Percentiles rank a stretch among this genome's conserved stretches.
Conservation (phyloP, 2,329 filamentous ascomycete genomes). For the Arthrobotrys sinensis region DNA sequence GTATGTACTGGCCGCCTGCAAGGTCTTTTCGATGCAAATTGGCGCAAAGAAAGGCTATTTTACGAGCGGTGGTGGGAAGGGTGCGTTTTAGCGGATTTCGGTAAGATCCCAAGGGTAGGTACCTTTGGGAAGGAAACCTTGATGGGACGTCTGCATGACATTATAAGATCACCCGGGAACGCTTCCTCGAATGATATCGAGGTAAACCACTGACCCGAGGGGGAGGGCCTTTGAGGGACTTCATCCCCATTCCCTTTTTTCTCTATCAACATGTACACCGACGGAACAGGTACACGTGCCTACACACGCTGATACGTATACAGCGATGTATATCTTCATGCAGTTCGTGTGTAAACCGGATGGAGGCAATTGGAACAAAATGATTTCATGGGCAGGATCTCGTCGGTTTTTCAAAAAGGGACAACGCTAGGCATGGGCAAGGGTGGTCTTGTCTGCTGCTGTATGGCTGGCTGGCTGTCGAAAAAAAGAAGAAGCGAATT, state of each 20-base stretch:
- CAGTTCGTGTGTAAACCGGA: not conserved
- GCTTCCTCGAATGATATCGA: slow-evolving; percentile 32
- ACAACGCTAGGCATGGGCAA: slow-evolving; percentile 57
- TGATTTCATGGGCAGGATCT: slow-evolving; percentile 57
- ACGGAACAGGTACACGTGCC: not conserved
- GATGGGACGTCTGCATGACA: slow-evolving; percentile 61
- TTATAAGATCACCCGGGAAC: slow-evolving; percentile 57
- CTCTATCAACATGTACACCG: not conserved
- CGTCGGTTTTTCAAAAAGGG: slow-evolving; percentile 33
- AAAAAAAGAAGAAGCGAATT: slow-evolving; percentile 56
- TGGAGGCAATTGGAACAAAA: slow-evolving; percentile 22
- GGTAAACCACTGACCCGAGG: not conserved
- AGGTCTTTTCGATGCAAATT: slow-evolving; percentile 45
- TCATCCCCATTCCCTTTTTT: not conserved
- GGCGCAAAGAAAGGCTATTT: slow-evolving; percentile 48
- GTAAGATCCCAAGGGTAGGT: slow-evolving; percentile 57
- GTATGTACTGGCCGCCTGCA: slow-evolving; percentile 5
- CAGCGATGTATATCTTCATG: not conserved
- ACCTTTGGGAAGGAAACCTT: slow-evolving; percentile 57
- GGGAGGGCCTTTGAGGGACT: not conserved
- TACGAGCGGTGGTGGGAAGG: slow-evolving; percentile 37
- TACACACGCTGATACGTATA: not conserved
- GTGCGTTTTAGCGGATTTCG: slow-evolving; percentile 60
- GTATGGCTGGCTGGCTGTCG: slow-evolving; percentile 5
- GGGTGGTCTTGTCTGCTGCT: slow-evolving; percentile 35